These are phyloP conservation scores for Skeletonema marinoi DNA, from an alignment of 108 stramenopile species.

Conservation along the genomic window DNA sequence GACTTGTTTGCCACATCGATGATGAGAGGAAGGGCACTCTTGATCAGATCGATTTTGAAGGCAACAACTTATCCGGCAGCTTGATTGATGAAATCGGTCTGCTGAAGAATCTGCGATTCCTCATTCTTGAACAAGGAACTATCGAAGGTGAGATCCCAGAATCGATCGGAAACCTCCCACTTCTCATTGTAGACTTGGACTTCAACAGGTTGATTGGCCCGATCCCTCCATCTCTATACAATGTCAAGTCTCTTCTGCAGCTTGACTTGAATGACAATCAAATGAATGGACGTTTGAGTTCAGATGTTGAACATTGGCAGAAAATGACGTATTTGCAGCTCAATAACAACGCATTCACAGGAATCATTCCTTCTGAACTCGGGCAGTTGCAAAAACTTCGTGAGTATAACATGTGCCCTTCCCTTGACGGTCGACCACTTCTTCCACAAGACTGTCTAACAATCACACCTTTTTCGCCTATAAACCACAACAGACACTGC, in stretches of 20 bases:
- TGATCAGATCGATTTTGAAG: conserved; percentile 36
- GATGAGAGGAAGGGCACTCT: conserved; percentile 14
- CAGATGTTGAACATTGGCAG: conserved; percentile 40
- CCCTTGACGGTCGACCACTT: background rate
- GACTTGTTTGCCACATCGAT: conserved; percentile 45
- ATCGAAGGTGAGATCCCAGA: conserved; percentile 48
- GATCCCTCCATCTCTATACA: conserved; percentile 16
- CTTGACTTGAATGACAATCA: conserved; percentile 74
- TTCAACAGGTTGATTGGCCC: conserved; percentile 11
- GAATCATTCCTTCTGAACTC: conserved; percentile 53
- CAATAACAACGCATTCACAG: conserved; percentile 51
- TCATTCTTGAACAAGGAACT: conserved; percentile 45
- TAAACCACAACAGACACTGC: conserved; percentile 10
- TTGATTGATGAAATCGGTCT: conserved; percentile 38
- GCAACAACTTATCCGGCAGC: conserved; percentile 28
- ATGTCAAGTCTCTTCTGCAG: conserved; percentile 12
- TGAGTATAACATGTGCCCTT: conserved; percentile 4
- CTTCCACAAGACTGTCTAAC: background rate
- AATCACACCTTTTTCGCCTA: background rate
- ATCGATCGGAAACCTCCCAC: conserved; percentile 21
- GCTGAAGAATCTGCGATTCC: conserved; percentile 23
- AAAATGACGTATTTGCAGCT: conserved; percentile 54
- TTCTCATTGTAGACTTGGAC: conserved; percentile 30
- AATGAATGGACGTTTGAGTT: conserved; percentile 55
- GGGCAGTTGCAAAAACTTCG: conserved; percentile 28